Evolutionary conservation across 306 rosid species (phyloP), one percentile per base, ranked within the genome.

Genomic region (Sicyos edulis): DNA sequence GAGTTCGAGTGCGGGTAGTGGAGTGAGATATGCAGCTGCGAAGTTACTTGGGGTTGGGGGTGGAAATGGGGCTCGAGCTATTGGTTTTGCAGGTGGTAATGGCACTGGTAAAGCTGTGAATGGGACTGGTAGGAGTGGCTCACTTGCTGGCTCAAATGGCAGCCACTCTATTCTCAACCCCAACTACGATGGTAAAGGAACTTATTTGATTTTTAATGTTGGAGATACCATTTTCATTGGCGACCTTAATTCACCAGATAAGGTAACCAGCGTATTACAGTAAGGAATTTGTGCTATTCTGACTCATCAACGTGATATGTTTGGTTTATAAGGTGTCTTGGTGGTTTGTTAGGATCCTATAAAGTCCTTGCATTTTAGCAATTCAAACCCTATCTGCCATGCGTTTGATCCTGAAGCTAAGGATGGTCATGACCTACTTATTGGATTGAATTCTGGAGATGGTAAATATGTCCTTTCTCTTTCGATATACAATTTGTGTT

Each of bases 371-470:
- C 96, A 91, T 84, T 91, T 95, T 80, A 84, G 92, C 86, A 89
- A 86, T 81, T 89, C 91, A 6, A 91, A 87, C 83, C 99, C 97
- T 8, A 80, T 87, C 65, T 91, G 97, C 80, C 99, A 89, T 1
- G 85, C 97, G 34, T 95, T 95, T 80, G 99, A 95, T 82, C 91
- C 83, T 32, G 99, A 91, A 19, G 83, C 99, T 3, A 91, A 86
- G 95, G 99, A 95, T 84, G 96, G 99, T 12, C 97, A 95, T 79
- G 99, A 95, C 82, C 86, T 95, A 85, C 82, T 95, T 73, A 84
- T 91, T 45, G 99, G 99, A 54, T 80, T 95, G 79, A 87, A 45
- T 78, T 82, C 97, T 26, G 99, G 99, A 8, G 99, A 95, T 85
- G 99, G 99, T 95, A 86, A 83, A 83, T 42, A 44, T 47, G 19